phyloP scores from a whole-genome alignment of 129 eudicot genomes.

The Centaurea solstitialis region DNA sequence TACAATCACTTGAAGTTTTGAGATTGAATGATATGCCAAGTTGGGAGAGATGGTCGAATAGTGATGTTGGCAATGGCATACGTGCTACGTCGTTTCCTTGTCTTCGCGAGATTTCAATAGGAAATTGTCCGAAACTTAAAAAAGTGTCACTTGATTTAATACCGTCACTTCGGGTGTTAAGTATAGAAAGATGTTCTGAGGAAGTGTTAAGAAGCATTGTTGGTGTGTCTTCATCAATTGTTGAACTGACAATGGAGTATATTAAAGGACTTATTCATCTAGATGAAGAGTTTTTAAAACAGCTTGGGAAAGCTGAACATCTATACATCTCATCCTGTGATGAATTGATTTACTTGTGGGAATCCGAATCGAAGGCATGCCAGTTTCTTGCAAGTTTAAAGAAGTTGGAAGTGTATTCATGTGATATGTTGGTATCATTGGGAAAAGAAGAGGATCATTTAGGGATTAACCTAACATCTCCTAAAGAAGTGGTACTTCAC shows the following conservation, averaged over 20 bases:
- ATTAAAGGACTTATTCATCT: too few species aligned
- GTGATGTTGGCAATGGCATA: background rate
- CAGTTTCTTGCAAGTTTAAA: background rate
- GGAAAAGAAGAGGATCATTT: background rate
- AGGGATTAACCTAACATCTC: background rate
- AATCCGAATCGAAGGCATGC: background rate
- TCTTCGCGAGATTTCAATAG: too few species aligned
- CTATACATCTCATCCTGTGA: background rate
- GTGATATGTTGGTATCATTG: conserved; percentile 8
- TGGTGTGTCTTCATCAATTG: too few species aligned
- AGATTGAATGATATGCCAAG: conserved; percentile 33
- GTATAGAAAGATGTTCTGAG: too few species aligned
- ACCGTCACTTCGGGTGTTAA: too few species aligned
- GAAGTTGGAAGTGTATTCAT: background rate
- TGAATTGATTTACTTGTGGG: background rate
- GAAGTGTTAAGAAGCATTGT: too few species aligned
- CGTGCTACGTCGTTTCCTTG: too few species aligned
- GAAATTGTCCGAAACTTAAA: too few species aligned
- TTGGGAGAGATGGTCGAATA: conserved; percentile 41
- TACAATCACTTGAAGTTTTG: conserved; percentile 37
- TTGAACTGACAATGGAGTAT: background rate
- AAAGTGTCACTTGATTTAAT: too few species aligned
- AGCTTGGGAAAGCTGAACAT: background rate
- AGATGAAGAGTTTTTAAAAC: background rate
- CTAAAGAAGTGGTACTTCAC: background rate